phyloP scores from a whole-genome alignment of 2,329 filamentous ascomycete genomes.

The Orbilia blumenaviensis region DNA sequence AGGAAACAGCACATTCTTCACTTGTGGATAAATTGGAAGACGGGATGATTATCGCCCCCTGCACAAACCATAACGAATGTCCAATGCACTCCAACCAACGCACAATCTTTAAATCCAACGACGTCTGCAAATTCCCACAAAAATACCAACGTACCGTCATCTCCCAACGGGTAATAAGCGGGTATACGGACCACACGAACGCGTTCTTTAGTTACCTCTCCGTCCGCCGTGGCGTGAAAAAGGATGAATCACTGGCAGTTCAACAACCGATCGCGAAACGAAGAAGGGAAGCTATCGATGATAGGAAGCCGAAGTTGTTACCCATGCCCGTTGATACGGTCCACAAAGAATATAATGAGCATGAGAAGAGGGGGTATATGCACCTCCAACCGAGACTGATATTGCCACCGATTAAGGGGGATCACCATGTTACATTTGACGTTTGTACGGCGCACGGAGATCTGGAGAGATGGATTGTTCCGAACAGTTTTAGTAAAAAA shows the following conservation, averaged over 20 bases:
- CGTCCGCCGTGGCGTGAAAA: slow-evolving; percentile 77
- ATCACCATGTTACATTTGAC: slow-evolving; percentile 87
- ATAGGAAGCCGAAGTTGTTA: slow-evolving; percentile 5
- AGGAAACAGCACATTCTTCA: slow-evolving; percentile 62
- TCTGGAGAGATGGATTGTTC: slow-evolving; percentile 93
- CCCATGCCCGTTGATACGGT: slow-evolving; percentile 26
- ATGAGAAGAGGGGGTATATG: slow-evolving; percentile 64
- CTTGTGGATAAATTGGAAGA: slow-evolving; percentile 58
- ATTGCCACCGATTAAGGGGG: slow-evolving; percentile 82
- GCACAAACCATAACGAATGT: slow-evolving; percentile 86
- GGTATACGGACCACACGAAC: slow-evolving; percentile 64
- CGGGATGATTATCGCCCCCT: slow-evolving; percentile 74
- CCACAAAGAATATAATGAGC: slow-evolving; percentile 52
- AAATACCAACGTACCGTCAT: slow-evolving; percentile 85
- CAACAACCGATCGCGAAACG: slow-evolving; percentile 57
- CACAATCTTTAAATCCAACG: slow-evolving; percentile 80
- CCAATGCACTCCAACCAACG: slow-evolving; percentile 80
- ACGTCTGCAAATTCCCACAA: slow-evolving; percentile 91
- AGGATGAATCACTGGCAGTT: slow-evolving; percentile 53
- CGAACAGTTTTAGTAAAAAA: slow-evolving; percentile 78
- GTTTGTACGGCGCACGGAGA: slow-evolving; percentile 85
- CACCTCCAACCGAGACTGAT: slow-evolving; percentile 81
- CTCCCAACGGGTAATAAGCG: slow-evolving; percentile 75
- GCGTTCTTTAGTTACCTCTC: slow-evolving; percentile 86
- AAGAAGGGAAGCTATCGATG: slow-evolving; percentile 57